A percentile compares a stretch with the other conserved stretches of the same genome.
These are phyloP conservation scores for Zygosaccharomyces sapae DNA, from an alignment of 1,139 yeast species.

Conservation along the genomic window DNA sequence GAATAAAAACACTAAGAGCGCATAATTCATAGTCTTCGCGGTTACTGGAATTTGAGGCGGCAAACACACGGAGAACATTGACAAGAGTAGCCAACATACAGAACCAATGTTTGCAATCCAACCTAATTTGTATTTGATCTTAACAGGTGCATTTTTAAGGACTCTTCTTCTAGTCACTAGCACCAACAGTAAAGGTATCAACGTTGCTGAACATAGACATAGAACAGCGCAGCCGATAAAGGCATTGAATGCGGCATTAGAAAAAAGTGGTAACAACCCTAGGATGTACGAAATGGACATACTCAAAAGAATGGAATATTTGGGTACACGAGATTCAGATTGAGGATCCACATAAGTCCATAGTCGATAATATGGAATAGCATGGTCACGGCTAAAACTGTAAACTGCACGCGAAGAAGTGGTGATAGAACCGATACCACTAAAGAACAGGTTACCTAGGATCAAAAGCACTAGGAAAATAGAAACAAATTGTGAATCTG, in stretches of 20 bases:
- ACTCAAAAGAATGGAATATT: slow-evolving; percentile 64
- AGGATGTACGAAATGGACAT: slow-evolving; percentile 59
- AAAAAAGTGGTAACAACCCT: slow-evolving; percentile 62
- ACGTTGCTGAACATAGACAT: slow-evolving; percentile 69
- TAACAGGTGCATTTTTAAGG: slow-evolving; percentile 67
- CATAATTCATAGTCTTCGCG: slow-evolving; percentile 67
- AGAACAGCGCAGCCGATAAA: slow-evolving; percentile 85
- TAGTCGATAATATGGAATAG: slow-evolving; percentile 62
- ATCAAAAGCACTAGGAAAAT: slow-evolving; percentile 62
- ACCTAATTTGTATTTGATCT: slow-evolving; percentile 56
- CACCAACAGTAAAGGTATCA: slow-evolving; percentile 65
- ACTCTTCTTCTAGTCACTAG: slow-evolving; percentile 59
- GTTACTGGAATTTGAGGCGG: slow-evolving; percentile 71
- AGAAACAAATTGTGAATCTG: slow-evolving; percentile 63
- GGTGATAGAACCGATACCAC: slow-evolving; percentile 74
- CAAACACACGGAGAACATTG: slow-evolving; percentile 61
- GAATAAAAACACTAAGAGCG: slow-evolving; percentile 53
- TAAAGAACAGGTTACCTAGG: slow-evolving; percentile 68
- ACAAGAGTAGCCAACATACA: slow-evolving; percentile 56
- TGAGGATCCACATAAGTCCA: slow-evolving; percentile 64
- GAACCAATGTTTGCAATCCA: slow-evolving; percentile 60
- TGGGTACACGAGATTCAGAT: slow-evolving; percentile 59
- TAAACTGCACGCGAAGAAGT: slow-evolving; percentile 84
- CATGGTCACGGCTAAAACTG: slow-evolving; percentile 87
- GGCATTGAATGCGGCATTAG: slow-evolving; percentile 75